Conservation (phyloP, 2,329 filamentous ascomycete genomes). For the Phialocephala subalpina region DNA sequence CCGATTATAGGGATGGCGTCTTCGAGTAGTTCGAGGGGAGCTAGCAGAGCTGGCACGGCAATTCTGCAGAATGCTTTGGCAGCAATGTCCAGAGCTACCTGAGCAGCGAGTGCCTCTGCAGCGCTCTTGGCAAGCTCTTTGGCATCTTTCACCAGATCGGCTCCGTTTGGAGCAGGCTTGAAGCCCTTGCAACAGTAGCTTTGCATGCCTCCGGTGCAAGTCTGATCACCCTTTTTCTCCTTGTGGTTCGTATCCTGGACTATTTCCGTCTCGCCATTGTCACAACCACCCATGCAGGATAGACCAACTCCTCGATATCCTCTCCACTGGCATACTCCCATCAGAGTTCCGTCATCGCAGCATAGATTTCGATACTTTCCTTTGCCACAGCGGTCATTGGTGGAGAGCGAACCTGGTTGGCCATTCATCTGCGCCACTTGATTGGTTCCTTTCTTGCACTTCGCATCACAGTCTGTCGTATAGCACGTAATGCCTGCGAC, state of each 20-base stretch:
- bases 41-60: slow-evolving; percentile 43
- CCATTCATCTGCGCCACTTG: slow-evolving; percentile 43
- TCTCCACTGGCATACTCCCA: slow-evolving; percentile 43
- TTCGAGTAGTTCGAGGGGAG: slow-evolving; percentile 35
- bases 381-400: slow-evolving; percentile 37
- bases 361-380: slow-evolving; percentile 41
- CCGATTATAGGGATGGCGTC: slow-evolving; percentile 38
- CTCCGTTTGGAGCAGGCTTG: slow-evolving; percentile 33
- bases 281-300: slow-evolving; percentile 42
- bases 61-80: slow-evolving; percentile 47
- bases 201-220: slow-evolving; percentile 43
- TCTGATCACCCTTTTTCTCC: slow-evolving; percentile 43
- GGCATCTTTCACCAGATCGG: slow-evolving; percentile 22
- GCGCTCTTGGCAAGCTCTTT: slow-evolving; percentile 39
- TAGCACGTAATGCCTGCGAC: slow-evolving; percentile 33
- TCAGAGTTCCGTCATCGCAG: slow-evolving; percentile 36
- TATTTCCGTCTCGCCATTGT: slow-evolving; percentile 42
- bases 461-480: slow-evolving; percentile 38
- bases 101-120: slow-evolving; percentile 40
- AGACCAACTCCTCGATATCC: slow-evolving; percentile 43
- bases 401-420: slow-evolving; percentile 27
- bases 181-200: slow-evolving; percentile 45
- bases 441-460: slow-evolving; percentile 40
- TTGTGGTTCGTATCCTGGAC: slow-evolving; percentile 42
- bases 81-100: slow-evolving; percentile 44